Conservation (phyloP, 352 stramenopile genomes). For the Pythium periplocum region DNA sequence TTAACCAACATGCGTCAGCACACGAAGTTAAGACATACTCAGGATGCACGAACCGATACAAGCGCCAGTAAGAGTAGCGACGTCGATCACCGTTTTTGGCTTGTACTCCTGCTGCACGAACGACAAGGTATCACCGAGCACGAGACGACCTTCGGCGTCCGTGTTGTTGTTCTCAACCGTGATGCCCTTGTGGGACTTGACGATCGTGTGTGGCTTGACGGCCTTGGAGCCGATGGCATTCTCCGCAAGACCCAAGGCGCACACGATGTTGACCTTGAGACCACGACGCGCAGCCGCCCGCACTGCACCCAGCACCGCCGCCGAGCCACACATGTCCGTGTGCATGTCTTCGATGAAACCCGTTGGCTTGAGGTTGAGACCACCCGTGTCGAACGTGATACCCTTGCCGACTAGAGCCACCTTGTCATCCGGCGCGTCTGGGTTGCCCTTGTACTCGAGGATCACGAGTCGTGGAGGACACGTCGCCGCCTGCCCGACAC, state of each 20-base stretch:
- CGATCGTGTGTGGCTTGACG: slow-evolving; percentile 83
- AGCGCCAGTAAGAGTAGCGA: slow-evolving; percentile 91
- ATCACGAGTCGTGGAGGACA: slow-evolving; percentile 78
- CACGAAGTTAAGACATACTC: neutral
- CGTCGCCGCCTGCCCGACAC: slow-evolving; percentile 69
- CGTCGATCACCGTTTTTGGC: slow-evolving; percentile 91
- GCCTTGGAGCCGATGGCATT: slow-evolving; percentile 86
- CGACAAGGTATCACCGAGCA: slow-evolving; percentile 87
- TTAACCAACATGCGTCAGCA: slow-evolving; percentile 1
- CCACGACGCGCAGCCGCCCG: slow-evolving; percentile 59
- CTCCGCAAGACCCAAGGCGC: slow-evolving; percentile 69
- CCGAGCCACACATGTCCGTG: slow-evolving; percentile 89
- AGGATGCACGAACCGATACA: slow-evolving; percentile 53
- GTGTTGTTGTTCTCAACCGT: slow-evolving; percentile 92
- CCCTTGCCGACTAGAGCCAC: slow-evolving; percentile 91
- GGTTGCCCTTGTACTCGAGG: slow-evolving; percentile 74
- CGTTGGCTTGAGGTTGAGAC: slow-evolving; percentile 92
- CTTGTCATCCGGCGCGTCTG: slow-evolving; percentile 44
- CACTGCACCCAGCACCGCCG: slow-evolving; percentile 78
- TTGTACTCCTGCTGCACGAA: slow-evolving; percentile 87
- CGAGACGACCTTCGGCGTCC: slow-evolving; percentile 89
- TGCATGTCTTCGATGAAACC: slow-evolving; percentile 91
- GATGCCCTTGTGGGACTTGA: slow-evolving; percentile 86
- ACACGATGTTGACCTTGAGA: slow-evolving; percentile 81
- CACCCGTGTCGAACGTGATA: slow-evolving; percentile 94